Evolutionary conservation across 768 basidiomycete genomes (phyloP).

Genomic region (Mycena polygramma): DNA sequence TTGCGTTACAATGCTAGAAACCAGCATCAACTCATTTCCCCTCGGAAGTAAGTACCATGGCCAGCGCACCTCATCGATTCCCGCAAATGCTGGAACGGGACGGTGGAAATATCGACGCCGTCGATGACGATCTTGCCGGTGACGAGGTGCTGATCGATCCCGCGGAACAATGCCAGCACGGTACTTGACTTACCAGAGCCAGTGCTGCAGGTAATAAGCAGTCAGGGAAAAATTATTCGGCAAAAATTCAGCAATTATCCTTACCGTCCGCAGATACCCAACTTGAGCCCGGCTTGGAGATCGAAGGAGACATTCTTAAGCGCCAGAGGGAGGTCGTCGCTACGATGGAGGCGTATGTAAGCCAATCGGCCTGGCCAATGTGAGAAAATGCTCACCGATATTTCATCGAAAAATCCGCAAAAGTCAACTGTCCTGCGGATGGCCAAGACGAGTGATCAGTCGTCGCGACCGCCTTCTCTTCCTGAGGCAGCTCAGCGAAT

Average conservation of each 20-base stretch:
- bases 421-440: slow-evolving; percentile 12
- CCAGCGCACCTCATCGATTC: slow-evolving; percentile 29
- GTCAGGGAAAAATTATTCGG: background rate
- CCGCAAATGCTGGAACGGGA: slow-evolving; percentile 20
- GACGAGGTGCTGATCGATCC: slow-evolving; percentile 33
- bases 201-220: slow-evolving; percentile 8
- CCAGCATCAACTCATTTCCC: background rate
- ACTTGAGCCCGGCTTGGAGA: slow-evolving; percentile 14
- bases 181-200: slow-evolving; percentile 33
- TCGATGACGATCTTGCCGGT: slow-evolving; percentile 29
- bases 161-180: slow-evolving; percentile 30
- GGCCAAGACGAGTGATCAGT: slow-evolving; percentile 23
- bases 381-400: slow-evolving; percentile 18
- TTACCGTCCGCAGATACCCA: slow-evolving; percentile 32
- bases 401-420: slow-evolving; percentile 25
- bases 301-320: slow-evolving; percentile 26
- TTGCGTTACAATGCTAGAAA: slow-evolving; percentile 28
- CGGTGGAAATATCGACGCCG: slow-evolving; percentile 28
- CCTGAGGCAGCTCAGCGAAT: slow-evolving; percentile 22
- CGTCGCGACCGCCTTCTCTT: slow-evolving; percentile 13
- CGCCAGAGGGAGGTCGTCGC: slow-evolving; percentile 25
- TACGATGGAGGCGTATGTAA: background rate
- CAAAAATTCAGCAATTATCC: background rate
- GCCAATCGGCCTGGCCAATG: background rate
- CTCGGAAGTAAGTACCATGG: background rate